A percentile compares a stretch with the other conserved stretches of the same genome.
Evolutionary conservation across 2,329 filamentous ascomycete genomes (phyloP).

Genomic region (Capronia epimyces): DNA sequence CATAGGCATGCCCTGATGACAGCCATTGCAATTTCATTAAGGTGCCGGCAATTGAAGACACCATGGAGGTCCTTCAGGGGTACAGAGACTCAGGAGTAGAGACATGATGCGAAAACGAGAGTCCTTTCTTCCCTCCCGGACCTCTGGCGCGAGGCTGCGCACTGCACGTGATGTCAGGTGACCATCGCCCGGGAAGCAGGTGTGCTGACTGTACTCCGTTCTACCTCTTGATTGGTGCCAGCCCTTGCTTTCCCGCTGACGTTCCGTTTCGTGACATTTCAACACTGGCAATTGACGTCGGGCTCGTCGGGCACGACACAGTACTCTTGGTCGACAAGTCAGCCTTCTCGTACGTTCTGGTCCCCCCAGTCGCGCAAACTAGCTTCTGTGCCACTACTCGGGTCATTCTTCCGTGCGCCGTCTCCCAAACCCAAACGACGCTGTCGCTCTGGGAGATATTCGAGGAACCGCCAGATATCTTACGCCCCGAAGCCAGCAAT

Average conservation of each 20-base stretch:
- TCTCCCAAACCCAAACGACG: too few species aligned
- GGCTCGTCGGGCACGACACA: not conserved
- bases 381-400: too few species aligned
- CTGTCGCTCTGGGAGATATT: too few species aligned
- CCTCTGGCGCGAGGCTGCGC: not conserved
- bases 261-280: not conserved
- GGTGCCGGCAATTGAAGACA: too few species aligned
- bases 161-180: not conserved
- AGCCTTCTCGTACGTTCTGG: not conserved
- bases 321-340: not conserved
- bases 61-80: too few species aligned
- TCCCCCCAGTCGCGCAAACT: too few species aligned
- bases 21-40: too few species aligned
- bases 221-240: not conserved
- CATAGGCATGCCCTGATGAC: too few species aligned
- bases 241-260: not conserved
- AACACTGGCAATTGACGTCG: not conserved
- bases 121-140: too few species aligned
- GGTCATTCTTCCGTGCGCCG: too few species aligned
- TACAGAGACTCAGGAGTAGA: too few species aligned
- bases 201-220: not conserved
- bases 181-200: not conserved
- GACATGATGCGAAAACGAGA: too few species aligned
- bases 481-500: not conserved
- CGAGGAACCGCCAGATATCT: not conserved